Base-by-base conservation (phyloP, 805 yeast genomes). In the Wickerhamomyces chaumierensis region DNA sequence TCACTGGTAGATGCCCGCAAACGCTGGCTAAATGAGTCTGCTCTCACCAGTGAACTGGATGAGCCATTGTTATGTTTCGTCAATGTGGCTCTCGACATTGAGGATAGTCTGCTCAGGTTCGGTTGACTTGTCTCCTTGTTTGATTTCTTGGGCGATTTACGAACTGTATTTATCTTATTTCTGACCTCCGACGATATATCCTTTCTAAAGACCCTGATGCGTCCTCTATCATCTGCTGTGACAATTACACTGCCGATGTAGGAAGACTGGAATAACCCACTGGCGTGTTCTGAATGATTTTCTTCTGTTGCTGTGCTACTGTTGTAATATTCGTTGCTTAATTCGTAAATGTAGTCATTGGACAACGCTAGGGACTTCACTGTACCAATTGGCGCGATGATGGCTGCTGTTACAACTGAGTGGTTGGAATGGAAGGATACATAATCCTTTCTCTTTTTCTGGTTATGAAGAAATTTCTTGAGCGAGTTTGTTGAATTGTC, bases 391-490 rank as follows among this genome's bases (percentile, higher is more conserved):
- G 96, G 95, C 1, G 94, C 95, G 59, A 86, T 73, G 1, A 75
- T 50, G 0, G 95, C 88, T 31, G 72, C 75, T 33, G 90, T 87
- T 27, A 86, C 83, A 28, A 74, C 70, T 1, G 78, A 62, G 51
- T 75, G 77, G 57, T 83, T 87, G 0, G 92, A 85, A 60, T 81
- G 90, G 54, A 85, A 81, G 4, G 82, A 67, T 2, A 80, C 65
- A 55, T 79, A 81, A 42, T 75, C 73, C 33, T 65, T 66, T 51
- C 81, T 76, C 42, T 77, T 80, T 48, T 44, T 52, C 39, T 48
- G 47, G 18, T 46, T 47, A 2, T 39, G 17, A 5, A 52, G 32
- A 11, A 52, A 20, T n/a, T 36, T 40, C 33, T 46, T 46, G 15
- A 45, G 36, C n/a, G 25, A 15, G 31, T 27, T 33, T 14, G 20